phyloP scores from a whole-genome alignment of 2,329 filamentous ascomycete species.

The Emmonsia crescens region DNA sequence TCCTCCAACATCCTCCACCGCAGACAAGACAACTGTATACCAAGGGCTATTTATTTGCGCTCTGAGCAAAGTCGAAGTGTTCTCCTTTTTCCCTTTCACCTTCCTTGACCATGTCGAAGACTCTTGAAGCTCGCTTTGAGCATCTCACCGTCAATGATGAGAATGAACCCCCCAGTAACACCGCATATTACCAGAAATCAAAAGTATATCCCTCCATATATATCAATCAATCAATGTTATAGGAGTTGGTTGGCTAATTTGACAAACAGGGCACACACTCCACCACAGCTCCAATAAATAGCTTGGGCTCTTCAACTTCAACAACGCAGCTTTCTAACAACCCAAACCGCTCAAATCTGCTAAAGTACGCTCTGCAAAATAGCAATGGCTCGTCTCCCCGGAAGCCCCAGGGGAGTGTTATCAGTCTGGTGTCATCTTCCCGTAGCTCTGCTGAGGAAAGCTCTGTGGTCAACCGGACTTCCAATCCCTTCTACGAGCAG shows the following conservation, averaged over 20 bases:
- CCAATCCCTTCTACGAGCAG: conserved; percentile 45
- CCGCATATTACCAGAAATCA: conserved; percentile 54
- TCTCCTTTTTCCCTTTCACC: neutral
- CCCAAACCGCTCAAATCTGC: conserved; percentile 63
- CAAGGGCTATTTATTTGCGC: neutral
- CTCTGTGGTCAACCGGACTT: conserved; percentile 25
- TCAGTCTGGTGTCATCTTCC: conserved; percentile 20
- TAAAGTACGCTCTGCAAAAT: conserved; percentile 75
- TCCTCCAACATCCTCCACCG: neutral
- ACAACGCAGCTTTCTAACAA: conserved; percentile 34
- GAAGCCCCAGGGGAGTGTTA: conserved; percentile 29
- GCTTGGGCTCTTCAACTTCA: neutral
- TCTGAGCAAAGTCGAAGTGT: neutral
- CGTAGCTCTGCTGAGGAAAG: conserved; percentile 40
- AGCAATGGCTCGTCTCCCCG: conserved; percentile 59
- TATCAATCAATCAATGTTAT: neutral
- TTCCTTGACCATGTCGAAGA: conserved; percentile 45
- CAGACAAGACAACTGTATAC: neutral
- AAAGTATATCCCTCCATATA: conserved; percentile 50
- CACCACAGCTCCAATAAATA: conserved; percentile 25
- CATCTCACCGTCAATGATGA: conserved; percentile 82
- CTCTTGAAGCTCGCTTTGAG: conserved; percentile 80
- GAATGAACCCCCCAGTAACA: conserved; percentile 52
- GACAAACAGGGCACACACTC: conserved; percentile 35
- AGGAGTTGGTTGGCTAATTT: neutral